Evolutionary conservation across 805 yeast species (phyloP).

Genomic region (Aciculoconidium aculeatum): DNA sequence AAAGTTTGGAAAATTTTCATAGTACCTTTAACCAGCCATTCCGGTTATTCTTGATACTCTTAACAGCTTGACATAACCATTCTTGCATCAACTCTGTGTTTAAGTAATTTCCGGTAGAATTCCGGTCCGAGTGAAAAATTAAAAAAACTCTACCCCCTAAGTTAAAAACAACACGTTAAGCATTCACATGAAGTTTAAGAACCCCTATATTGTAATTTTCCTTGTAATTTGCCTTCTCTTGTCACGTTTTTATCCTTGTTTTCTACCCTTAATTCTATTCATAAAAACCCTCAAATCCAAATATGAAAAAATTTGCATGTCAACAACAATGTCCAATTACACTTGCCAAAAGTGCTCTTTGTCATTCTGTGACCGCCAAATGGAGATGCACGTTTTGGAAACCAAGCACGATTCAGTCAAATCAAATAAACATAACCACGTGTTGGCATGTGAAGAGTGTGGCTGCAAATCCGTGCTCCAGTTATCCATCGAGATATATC

Average conservation of each 20-base stretch:
- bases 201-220: neutral
- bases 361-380: constrained; percentile 26
- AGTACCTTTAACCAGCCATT: no score
- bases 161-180: neutral
- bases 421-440: constrained; percentile 31
- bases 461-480: constrained; percentile 48
- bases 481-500: constrained; percentile 43
- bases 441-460: constrained; percentile 52
- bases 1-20: no score
- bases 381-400: constrained; percentile 46
- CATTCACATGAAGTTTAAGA: neutral
- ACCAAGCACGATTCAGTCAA: constrained; percentile 49
- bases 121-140: no score
- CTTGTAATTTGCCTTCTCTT: neutral
- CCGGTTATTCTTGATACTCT: no score
- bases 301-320: no score
- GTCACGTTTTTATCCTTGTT: neutral
- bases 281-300: no score
- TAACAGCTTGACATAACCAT: no score
- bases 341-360: constrained; percentile 45
- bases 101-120: no score
- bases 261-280: neutral
- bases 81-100: no score
- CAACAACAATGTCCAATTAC: constrained; percentile 17
- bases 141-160: no score